Conservation (phyloP, 1,284 basidiomycete species). For the Ceraceosorus bombacis region DNA sequence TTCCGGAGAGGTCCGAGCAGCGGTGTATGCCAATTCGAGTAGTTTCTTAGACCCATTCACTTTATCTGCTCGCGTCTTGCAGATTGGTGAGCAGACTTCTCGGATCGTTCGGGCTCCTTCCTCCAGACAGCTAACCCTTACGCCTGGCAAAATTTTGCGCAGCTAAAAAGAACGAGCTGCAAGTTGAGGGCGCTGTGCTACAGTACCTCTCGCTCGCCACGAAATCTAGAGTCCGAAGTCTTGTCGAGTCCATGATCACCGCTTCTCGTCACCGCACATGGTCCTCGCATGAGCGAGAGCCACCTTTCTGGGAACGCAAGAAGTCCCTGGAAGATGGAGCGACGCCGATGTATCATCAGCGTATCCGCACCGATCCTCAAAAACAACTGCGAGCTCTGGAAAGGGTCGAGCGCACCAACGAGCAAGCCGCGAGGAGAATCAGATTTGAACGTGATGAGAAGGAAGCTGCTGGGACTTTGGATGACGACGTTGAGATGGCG, state of each 20-base stretch:
- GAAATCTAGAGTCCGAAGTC: constrained; percentile 37
- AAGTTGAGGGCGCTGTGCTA: constrained; percentile 41
- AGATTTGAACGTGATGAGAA: constrained; percentile 34
- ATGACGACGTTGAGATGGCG: constrained; percentile 17
- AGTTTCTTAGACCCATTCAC: constrained; percentile 9
- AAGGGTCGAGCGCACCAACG: constrained; percentile 39
- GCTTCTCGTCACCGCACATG: constrained; percentile 42
- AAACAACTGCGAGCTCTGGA: constrained; percentile 45
- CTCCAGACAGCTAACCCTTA: too few species aligned
- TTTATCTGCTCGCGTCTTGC: constrained; percentile 1
- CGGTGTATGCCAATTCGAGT: constrained; percentile 32
- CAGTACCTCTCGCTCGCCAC: constrained; percentile 43
- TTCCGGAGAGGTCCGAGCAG: constrained; percentile 18
- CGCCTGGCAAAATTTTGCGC: neutral
- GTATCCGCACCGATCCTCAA: constrained; percentile 31
- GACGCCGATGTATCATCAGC: constrained; percentile 38
- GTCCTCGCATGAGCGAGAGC: constrained; percentile 38
- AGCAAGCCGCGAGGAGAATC: constrained; percentile 30
- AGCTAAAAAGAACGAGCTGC: constrained; percentile 5
- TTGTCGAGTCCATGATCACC: constrained; percentile 42
- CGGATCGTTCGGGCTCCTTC: too few species aligned
- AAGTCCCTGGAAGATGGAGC: constrained; percentile 15
- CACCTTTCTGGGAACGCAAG: constrained; percentile 21
- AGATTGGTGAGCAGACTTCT: constrained; percentile 5
- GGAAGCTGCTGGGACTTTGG: constrained; percentile 29